Evolutionary conservation across 768 basidiomycete genomes (phyloP).

Genomic region (Coprinopsis cinerea): DNA sequence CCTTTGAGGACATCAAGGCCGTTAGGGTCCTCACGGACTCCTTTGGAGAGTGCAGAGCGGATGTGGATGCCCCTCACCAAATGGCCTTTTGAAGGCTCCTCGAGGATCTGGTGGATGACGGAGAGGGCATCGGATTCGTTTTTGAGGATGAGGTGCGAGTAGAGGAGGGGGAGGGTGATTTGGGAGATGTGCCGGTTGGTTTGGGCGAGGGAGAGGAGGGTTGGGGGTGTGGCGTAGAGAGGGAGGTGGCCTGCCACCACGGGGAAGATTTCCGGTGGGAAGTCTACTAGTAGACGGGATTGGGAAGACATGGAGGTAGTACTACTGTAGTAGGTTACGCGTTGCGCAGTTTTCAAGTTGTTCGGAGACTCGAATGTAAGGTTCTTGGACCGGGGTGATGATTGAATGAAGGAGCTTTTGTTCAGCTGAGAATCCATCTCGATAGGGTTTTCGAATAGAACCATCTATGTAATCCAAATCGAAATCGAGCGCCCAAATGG

Average conservation of each 20-base stretch:
- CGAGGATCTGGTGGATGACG: constrained; percentile 9
- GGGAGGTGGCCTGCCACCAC: constrained; percentile 14
- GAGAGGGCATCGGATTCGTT: constrained; percentile 10
- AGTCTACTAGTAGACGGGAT: too few species aligned
- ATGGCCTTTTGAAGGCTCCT: constrained; percentile 7
- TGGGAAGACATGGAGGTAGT: too few species aligned
- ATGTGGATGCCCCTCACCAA: constrained; percentile 14
- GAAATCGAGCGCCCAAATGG: too few species aligned
- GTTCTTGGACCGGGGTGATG: too few species aligned
- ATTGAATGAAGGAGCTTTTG: too few species aligned
- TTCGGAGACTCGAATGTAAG: too few species aligned
- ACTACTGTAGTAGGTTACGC: too few species aligned
- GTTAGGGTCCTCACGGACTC: background rate
- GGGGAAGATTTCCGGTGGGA: constrained; percentile 13
- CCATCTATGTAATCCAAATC: too few species aligned
- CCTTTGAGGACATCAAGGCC: background rate
- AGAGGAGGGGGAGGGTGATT: constrained; percentile 13
- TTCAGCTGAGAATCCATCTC: too few species aligned
- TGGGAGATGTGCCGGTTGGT: constrained; percentile 9
- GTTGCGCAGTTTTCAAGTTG: too few species aligned
- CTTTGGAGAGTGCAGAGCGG: constrained; percentile 10
- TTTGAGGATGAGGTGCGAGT: constrained; percentile 12
- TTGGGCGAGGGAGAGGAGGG: constrained; percentile 1
- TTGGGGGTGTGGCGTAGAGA: constrained; percentile 10
- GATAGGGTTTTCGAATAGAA: too few species aligned